phyloP scores from a whole-genome alignment of 345 rosid species.

The Eucalyptus sp. region DNA sequence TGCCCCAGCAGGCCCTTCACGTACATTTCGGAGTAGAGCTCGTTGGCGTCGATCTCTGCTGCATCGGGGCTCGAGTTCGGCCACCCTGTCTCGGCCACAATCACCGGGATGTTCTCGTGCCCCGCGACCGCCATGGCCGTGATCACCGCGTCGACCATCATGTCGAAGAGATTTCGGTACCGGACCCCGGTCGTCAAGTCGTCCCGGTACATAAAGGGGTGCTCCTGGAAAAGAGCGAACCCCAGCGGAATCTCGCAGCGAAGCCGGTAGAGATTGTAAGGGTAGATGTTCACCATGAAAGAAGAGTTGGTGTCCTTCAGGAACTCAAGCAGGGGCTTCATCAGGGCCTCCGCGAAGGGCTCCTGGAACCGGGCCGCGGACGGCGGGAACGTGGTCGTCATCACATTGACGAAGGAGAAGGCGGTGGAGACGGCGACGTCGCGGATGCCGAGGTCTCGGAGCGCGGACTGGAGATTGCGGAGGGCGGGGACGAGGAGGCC shows the following conservation, averaged over 20 bases:
- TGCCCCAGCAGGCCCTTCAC: slow-evolving; percentile 56
- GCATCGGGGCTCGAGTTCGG: slow-evolving; percentile 53
- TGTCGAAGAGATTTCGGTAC: slow-evolving; percentile 73
- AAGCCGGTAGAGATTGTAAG: slow-evolving; percentile 67
- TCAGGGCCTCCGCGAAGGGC: slow-evolving; percentile 39
- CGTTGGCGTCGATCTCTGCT: slow-evolving; percentile 62
- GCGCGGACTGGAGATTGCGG: slow-evolving; percentile 39
- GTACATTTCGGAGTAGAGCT: slow-evolving; percentile 50
- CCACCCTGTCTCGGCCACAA: slow-evolving; percentile 95
- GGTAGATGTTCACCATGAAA: slow-evolving; percentile 67
- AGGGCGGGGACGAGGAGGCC: slow-evolving; percentile 62
- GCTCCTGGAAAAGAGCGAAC: slow-evolving; percentile 72
- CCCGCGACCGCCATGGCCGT: slow-evolving; percentile 74
- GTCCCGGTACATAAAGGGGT: slow-evolving; percentile 69
- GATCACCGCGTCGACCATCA: slow-evolving; percentile 84
- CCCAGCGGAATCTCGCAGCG: slow-evolving; percentile 68
- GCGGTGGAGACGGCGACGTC: slow-evolving; percentile 64
- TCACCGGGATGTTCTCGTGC: slow-evolving; percentile 56
- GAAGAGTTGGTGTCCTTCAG: slow-evolving; percentile 61
- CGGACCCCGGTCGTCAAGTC: slow-evolving; percentile 69
- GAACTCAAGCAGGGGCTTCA: slow-evolving; percentile 69
- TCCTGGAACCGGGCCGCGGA: slow-evolving; percentile 64
- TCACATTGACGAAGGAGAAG: slow-evolving; percentile 62
- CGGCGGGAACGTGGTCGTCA: slow-evolving; percentile 73
- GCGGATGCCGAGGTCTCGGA: slow-evolving; percentile 53